phyloP scores from a whole-genome alignment of 164 flowering plant species.

The Dillenia suffruticosa region DNA sequence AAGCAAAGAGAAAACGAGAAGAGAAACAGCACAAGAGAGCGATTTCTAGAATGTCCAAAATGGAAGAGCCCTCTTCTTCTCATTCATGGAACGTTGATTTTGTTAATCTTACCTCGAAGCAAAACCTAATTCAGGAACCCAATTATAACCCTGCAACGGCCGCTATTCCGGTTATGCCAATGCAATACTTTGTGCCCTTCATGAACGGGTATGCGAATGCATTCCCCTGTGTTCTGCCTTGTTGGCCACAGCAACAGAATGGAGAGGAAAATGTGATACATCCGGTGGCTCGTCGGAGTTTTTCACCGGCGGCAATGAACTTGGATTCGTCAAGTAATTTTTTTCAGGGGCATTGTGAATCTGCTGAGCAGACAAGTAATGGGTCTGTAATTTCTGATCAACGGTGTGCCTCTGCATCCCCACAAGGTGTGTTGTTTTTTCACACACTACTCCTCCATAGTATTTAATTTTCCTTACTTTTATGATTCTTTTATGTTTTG shows the following conservation, averaged over 20 bases:
- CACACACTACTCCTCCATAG: no score
- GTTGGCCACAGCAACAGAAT: neutral
- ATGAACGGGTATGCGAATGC: neutral
- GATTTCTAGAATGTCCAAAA: neutral
- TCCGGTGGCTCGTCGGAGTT: conserved; percentile 5
- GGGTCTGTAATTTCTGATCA: no score
- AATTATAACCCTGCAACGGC: neutral
- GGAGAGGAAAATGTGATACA: neutral
- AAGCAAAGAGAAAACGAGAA: conserved; percentile 42
- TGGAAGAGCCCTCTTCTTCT: neutral
- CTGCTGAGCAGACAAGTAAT: no score
- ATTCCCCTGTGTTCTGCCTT: conserved; percentile 13
- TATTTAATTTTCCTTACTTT: no score
- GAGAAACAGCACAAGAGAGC: conserved; percentile 23
- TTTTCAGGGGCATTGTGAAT: no score
- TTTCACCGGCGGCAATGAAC: neutral
- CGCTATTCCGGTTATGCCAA: neutral
- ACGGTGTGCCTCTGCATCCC: no score
- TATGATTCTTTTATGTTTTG: no score
- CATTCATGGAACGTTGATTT: conserved; percentile 8
- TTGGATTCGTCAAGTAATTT: no score
- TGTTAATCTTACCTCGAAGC: neutral
- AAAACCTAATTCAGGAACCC: neutral
- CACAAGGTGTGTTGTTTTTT: no score
- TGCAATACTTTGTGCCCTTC: conserved; percentile 1